phyloP scores from a whole-genome alignment of 2,329 filamentous ascomycete genomes.

The Cordyceps javanica region DNA sequence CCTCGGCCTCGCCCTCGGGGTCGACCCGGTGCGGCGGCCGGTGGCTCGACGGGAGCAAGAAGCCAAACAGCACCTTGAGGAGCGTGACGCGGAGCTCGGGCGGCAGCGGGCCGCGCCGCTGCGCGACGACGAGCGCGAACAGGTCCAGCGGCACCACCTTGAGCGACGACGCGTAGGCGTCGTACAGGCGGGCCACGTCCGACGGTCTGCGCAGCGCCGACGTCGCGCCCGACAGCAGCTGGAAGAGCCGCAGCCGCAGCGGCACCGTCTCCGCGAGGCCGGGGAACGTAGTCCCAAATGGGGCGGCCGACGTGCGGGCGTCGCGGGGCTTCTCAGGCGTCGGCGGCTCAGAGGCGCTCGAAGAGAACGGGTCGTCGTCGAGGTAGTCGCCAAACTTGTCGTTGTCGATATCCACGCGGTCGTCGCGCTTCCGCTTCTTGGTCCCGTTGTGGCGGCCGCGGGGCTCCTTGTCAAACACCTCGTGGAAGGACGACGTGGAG shows the following conservation, averaged over 20 bases:
- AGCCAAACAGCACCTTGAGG: constrained; percentile 37
- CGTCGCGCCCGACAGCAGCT: constrained; percentile 43
- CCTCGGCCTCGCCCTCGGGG: constrained; percentile 28
- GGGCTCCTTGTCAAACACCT: constrained; percentile 62
- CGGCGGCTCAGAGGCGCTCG: constrained; percentile 39
- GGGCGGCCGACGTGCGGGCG: constrained; percentile 15
- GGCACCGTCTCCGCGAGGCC: constrained; percentile 47
- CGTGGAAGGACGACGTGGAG: constrained; percentile 49
- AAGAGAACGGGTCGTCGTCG: constrained; percentile 49
- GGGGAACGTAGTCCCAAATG: constrained; percentile 19
- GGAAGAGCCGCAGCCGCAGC: constrained; percentile 58
- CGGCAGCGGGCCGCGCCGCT: constrained; percentile 29
- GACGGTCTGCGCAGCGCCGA: constrained; percentile 39
- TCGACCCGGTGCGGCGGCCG: constrained; percentile 36
- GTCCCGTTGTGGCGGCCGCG: constrained; percentile 29
- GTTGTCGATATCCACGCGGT: constrained; percentile 50
- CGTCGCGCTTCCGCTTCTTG: constrained; percentile 44
- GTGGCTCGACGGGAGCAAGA: constrained; percentile 36
- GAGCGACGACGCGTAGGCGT: constrained; percentile 50
- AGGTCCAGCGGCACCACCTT: constrained; percentile 51
- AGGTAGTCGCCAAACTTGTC: constrained; percentile 55
- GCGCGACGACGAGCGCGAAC: constrained; percentile 49
- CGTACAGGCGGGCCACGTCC: constrained; percentile 49
- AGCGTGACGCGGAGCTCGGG: constrained; percentile 37
- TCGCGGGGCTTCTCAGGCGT: constrained; percentile 35